Evolutionary conservation across 2,329 filamentous ascomycete species (phyloP), one percentile per base, ranked within the genome.

Genomic region (Verticillium alfalfae): DNA sequence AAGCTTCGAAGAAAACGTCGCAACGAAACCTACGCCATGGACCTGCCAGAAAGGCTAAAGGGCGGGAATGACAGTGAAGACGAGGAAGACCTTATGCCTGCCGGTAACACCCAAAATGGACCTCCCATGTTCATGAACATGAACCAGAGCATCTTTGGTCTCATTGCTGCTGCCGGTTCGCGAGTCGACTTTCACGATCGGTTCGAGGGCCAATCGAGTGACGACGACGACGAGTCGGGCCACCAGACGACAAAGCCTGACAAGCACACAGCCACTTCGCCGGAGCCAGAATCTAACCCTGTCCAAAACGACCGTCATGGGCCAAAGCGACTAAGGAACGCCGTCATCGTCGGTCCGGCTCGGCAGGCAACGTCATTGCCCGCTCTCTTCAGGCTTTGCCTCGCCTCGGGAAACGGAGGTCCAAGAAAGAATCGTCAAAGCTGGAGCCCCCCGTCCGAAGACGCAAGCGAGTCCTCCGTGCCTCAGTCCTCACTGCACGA

Each of bases 101-200:
- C 79, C 2, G 45, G 45, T 18, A 52, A 52, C 45, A 52, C 45
- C 7, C 72, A 69, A 9, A 78, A 80, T 61, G 77, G 76, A 41
- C 75, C 78, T 15, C 78, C 81, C 65, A 79, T 84, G 72, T 82
- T 84, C 62, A 79, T 86, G 76, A 92, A 93, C 70, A 92, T 96
- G 88, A 95, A 97, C 75, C 93, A 97, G 80, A 96, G 92, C 66
- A 88, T 98, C 61, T 96, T 97, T 73, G 93, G 92, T 60, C 86
- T 98, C 76, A 93, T 98, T 67, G 91, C 93, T 7, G 92, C 92
- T 16, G 92, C 92, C 41, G 92, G 93, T 7, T 93, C 92, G 36
- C 87, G 87, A 63, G 88, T 90, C 59, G 90, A 96, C 75, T 93
- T 96, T 71, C 88, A 91, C 73, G 84, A 90, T 63, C 86, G 90